Percentiles rank a stretch among this genome's conserved stretches.
Conservation (phyloP, 768 basidiomycete species). For the Stropharia rugosoannulata region DNA sequence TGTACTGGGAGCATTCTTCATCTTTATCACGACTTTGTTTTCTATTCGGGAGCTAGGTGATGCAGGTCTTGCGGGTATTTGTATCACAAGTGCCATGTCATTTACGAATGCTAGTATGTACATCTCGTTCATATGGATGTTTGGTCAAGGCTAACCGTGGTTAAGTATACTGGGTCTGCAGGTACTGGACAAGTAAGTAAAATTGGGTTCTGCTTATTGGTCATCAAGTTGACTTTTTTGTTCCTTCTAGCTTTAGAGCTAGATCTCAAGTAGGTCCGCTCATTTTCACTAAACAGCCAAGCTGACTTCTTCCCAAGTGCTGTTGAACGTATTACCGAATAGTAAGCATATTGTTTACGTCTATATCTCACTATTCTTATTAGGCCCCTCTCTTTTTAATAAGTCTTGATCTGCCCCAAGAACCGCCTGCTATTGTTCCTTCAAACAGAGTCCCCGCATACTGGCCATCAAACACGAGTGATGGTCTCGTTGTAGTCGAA, state of each 20-base stretch:
- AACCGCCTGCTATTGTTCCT: slow-evolving; percentile 77
- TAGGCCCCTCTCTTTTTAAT: not conserved
- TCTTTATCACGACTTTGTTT: slow-evolving; percentile 78
- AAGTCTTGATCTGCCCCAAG: slow-evolving; percentile 77
- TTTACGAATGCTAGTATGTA: slow-evolving; percentile 41
- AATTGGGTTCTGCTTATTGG: not conserved
- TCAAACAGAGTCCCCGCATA: slow-evolving; percentile 81
- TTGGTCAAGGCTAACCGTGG: not conserved
- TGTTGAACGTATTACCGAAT: slow-evolving; percentile 90
- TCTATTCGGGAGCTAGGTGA: slow-evolving; percentile 59
- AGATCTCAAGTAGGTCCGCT: slow-evolving; percentile 63
- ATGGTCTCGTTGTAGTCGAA: slow-evolving; percentile 64
- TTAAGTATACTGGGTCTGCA: slow-evolving; percentile 51
- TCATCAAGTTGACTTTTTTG: slow-evolving; percentile 14
- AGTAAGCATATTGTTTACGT: slow-evolving; percentile 34
- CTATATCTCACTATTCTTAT: not conserved
- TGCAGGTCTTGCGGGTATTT: slow-evolving; percentile 66
- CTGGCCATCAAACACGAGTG: slow-evolving; percentile 79
- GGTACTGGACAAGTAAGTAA: slow-evolving; percentile 43
- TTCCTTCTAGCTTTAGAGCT: slow-evolving; percentile 61
- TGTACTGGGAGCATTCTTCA: slow-evolving; percentile 66
- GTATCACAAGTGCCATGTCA: slow-evolving; percentile 70
- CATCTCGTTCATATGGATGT: not conserved
- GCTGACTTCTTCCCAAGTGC: slow-evolving; percentile 46
- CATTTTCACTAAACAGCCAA: not conserved